Evolutionary conservation across 208 protist species (phyloP), one percentile per base, ranked within the genome.

Genomic region (Crithidia expoeki): DNA sequence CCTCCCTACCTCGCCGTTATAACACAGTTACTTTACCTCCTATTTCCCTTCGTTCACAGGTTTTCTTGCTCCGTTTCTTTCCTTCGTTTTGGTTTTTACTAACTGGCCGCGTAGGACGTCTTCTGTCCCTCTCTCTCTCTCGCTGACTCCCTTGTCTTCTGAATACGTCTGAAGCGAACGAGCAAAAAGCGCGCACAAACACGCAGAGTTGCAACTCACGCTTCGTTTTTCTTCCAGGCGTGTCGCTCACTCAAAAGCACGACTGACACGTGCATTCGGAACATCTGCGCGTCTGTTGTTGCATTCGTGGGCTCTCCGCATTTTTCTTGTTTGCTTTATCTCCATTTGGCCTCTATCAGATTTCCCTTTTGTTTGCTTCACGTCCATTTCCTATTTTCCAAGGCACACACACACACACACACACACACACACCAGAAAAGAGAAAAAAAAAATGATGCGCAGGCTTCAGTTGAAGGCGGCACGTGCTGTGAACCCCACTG

Each of bases 371-470:
- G 33, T 19, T 57, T n/a, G n/a, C n/a, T 57, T 21, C 4, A 16
- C 10, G 14, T 38, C 7, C 2, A 53, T 19, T 53, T 6, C 4
- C 4, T 19, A 5, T 49, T 49, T 49, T 6, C 44, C 4, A 17
- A 49, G 4, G 9, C 19, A 21, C 44, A 21, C 21, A 5, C 21
- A 23, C 19, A 23, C 21, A 7, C 21, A 23, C 44, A 49, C 4
- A 23, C 16, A 49, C 19, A 57, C 14, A 57, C 16, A 57, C 51
- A 49, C 44, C 19, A 28, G 38, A 61, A 30, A 61, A 27, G 2
- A 19, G 32, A 61, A 61, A n/a, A 23, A 55, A 38, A 55, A 36
- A 30, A 76, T 68, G 70, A 69, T 68, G 70, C 70, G 62, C 19
- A 10, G 50, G 6, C 9, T 21, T 44, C 53, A 55, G 11, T 11